These are phyloP conservation scores for Aspergillus ustus DNA, from an alignment of 2,329 filamentous ascomycete genomes.

Conservation along the genomic window DNA sequence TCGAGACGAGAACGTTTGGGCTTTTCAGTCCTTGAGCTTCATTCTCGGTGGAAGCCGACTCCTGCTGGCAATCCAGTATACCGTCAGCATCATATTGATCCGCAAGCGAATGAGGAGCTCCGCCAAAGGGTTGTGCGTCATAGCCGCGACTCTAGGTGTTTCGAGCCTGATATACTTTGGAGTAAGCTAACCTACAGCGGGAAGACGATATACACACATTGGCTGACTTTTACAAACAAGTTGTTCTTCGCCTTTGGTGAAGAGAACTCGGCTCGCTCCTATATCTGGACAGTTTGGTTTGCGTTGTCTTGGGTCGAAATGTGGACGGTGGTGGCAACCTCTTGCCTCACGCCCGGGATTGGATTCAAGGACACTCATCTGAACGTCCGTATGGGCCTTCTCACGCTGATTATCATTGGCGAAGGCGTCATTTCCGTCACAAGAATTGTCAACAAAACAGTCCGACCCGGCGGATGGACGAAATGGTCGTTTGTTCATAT, in stretches of 20 bases:
- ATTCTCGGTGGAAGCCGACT: slow-evolving; percentile 58
- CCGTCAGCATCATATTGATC: slow-evolving; percentile 40
- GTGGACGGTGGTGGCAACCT: slow-evolving; percentile 56
- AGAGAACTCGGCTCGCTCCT: slow-evolving; percentile 25
- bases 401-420: slow-evolving; percentile 70
- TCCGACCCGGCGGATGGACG: slow-evolving; percentile 45
- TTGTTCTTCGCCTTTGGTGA: slow-evolving; percentile 41
- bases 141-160: slow-evolving; percentile 34
- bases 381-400: slow-evolving; percentile 65
- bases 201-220: neutral
- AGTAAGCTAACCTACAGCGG: slow-evolving; percentile 24
- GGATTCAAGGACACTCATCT: slow-evolving; percentile 67
- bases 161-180: slow-evolving; percentile 35
- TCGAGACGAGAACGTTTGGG: slow-evolving; percentile 46
- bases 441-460: slow-evolving; percentile 58
- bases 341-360: slow-evolving; percentile 60
- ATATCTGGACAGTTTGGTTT: slow-evolving; percentile 60
- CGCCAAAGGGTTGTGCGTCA: slow-evolving; percentile 34
- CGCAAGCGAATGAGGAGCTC: slow-evolving; percentile 31
- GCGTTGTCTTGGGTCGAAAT: slow-evolving; percentile 59
- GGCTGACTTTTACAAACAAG: slow-evolving; percentile 25
- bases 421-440: slow-evolving; percentile 68
- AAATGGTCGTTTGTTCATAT: slow-evolving; percentile 46
- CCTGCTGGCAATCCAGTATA: slow-evolving; percentile 60
- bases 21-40: slow-evolving; percentile 49